phyloP scores from a whole-genome alignment of 2,329 filamentous ascomycete species.

The Cryphonectria parasitica region DNA sequence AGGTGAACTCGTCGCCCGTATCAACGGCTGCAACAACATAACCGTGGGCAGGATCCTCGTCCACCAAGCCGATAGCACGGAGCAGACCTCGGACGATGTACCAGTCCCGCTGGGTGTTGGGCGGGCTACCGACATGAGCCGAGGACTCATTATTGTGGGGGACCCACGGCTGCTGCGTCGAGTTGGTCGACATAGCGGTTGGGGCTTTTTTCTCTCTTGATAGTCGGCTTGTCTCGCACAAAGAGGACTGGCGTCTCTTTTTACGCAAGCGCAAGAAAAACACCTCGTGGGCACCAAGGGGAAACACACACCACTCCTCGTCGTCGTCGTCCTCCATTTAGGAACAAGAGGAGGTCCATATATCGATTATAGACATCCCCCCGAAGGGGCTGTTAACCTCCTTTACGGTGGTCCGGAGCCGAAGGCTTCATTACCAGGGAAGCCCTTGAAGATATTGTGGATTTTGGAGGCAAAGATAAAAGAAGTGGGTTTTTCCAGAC shows the following conservation, averaged over 20 bases:
- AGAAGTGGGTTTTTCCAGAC: neutral
- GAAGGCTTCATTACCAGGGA: neutral
- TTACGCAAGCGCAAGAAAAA: neutral
- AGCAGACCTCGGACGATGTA: conserved; percentile 37
- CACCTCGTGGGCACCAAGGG: neutral
- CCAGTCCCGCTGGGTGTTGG: conserved; percentile 34
- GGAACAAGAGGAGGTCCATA: neutral
- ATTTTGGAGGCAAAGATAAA: neutral
- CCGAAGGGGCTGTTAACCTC: neutral
- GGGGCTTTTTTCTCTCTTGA: too few species aligned
- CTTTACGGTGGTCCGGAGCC: neutral
- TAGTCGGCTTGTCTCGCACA: neutral
- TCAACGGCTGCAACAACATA: conserved; percentile 31
- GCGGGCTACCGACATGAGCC: conserved; percentile 29
- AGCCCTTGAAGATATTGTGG: conserved; percentile 1
- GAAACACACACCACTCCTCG: neutral
- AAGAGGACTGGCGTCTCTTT: conserved; percentile 9
- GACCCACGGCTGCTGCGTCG: conserved; percentile 4
- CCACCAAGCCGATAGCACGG: conserved; percentile 29
- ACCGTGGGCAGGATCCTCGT: conserved; percentile 32
- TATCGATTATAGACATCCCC: neutral
- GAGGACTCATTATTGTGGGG: conserved; percentile 8
- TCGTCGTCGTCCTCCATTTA: neutral
- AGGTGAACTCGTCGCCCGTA: conserved; percentile 33
- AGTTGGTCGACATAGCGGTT: conserved; percentile 17